Percentiles rank a stretch among this genome's conserved stretches.
Evolutionary conservation across 1,284 basidiomycete species (phyloP).

Genomic region (Puccinia polysora): DNA sequence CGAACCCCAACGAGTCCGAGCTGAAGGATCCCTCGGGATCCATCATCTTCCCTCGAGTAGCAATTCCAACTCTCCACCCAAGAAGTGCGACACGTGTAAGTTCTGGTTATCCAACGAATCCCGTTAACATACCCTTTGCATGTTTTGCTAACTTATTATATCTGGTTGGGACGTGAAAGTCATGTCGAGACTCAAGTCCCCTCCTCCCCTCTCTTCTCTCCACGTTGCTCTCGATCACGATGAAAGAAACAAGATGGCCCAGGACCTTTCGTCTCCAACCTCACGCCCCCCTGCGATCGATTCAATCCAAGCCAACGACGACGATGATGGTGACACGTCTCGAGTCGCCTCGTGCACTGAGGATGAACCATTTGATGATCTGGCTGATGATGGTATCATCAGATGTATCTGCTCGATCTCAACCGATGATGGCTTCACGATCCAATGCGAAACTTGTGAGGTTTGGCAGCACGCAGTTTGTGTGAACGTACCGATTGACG

Average conservation of each 20-base stretch:
- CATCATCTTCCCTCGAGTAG: no score
- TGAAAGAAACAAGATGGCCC: not conserved
- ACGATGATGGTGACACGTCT: slow-evolving; percentile 15
- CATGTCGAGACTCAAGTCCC: no score
- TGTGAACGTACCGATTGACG: slow-evolving; percentile 63
- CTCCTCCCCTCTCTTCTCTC: no score
- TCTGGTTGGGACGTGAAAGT: no score
- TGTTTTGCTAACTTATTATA: no score
- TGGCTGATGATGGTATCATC: slow-evolving; percentile 45
- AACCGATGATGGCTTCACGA: slow-evolving; percentile 84
- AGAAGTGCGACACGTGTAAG: no score
- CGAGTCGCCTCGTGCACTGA: slow-evolving; percentile 7
- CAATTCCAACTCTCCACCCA: no score
- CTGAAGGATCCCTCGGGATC: no score
- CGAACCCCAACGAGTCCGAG: no score
- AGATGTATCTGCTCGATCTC: slow-evolving; percentile 67
- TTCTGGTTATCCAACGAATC: no score
- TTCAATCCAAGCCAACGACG: not conserved
- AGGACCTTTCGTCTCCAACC: not conserved
- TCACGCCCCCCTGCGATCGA: not conserved
- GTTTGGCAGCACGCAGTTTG: slow-evolving; percentile 88
- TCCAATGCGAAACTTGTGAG: slow-evolving; percentile 81
- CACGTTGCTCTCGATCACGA: no score
- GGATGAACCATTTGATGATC: slow-evolving; percentile 11
- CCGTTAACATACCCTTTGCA: no score